Conservation (phyloP, 2,329 filamentous ascomycete species). For the Microdochium nivale region DNA sequence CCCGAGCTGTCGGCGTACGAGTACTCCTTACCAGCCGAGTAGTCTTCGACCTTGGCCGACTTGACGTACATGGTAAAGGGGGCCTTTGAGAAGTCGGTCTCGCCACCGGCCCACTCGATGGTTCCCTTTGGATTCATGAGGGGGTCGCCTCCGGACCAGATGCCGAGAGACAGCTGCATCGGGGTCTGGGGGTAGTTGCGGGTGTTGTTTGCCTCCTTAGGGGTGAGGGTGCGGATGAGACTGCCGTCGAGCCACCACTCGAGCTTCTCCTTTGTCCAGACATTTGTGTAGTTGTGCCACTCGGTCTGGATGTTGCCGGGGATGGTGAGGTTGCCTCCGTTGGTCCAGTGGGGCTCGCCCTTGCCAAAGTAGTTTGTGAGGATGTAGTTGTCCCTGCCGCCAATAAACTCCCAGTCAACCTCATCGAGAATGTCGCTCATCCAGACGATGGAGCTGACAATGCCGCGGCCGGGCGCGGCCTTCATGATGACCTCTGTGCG, state of each 20-base stretch:
- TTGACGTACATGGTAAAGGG: constrained; percentile 72
- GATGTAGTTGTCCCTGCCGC: constrained; percentile 52
- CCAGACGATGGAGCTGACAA: constrained; percentile 76
- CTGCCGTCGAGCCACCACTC: constrained; percentile 64
- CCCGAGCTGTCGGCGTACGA: constrained; percentile 54
- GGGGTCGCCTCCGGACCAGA: constrained; percentile 56
- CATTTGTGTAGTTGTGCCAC: constrained; percentile 68
- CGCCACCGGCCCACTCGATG: constrained; percentile 62
- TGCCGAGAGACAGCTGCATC: constrained; percentile 60
- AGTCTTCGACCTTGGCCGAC: constrained; percentile 45
- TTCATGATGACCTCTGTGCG: constrained; percentile 71
- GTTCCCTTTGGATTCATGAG: constrained; percentile 42
- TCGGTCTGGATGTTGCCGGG: constrained; percentile 46
- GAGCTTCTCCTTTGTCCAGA: constrained; percentile 60
- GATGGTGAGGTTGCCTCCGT: constrained; percentile 50
- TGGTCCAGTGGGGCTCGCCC: constrained; percentile 54
- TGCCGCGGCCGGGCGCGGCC: constrained; percentile 63
- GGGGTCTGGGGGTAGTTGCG: constrained; percentile 68
- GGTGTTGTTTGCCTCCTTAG: constrained; percentile 52
- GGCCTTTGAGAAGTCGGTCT: constrained; percentile 54
- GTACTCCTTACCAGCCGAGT: constrained; percentile 57
- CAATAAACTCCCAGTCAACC: constrained; percentile 80
- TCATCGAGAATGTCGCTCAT: constrained; percentile 80
- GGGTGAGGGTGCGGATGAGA: constrained; percentile 54
- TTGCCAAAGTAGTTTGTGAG: constrained; percentile 77